Base-by-base conservation (phyloP, 345 rosid species). In the Citrus maxima region DNA sequence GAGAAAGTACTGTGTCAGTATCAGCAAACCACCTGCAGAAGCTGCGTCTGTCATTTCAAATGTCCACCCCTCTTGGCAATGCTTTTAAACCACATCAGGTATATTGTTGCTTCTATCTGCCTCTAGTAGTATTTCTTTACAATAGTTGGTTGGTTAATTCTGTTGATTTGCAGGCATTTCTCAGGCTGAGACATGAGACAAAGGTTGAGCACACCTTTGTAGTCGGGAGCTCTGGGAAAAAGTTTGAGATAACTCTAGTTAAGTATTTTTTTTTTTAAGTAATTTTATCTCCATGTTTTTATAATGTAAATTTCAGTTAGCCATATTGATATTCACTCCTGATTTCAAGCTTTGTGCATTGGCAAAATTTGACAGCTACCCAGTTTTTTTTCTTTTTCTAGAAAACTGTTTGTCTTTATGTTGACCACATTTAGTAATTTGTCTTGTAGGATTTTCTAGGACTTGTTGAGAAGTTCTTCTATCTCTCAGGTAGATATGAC, bases 31-130 rank as follows among this genome's bases (percentile, higher is more conserved):
- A 97, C 81, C 99, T 97, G 49, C 98, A 97, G 83, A 97, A 93
- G 89, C 82, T 97, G 78, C 94, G 89, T 5, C 78, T 97, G n/a
- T 89, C 94, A 7, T 94, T 91, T 77, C 88, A 80, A 69, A 81
- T 97, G 85, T 86, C 90, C 70, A 88, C 92, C 74, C 96, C 98
- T 79, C 78, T 51, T 73, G 95, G 92, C 40, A 86, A 19, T 77
- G 84, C 86, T 64, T 97, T 94, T 88, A 90, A 85, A 87, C 99
- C 98, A 76, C 98, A 94, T 84, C 99, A 97, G 97, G 99, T 97
- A 72, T 75, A 81, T 80, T 66, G 34, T 55, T 67, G 73, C 58
- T 67, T 25, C 3, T 60, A 58, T 56, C 75, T 63, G 46, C 75
- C 35, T 72, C 27, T 76, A 59, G 25, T 10, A 74, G 35, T 32